Percentiles rank a stretch among this genome's conserved stretches.
phyloP scores from a whole-genome alignment of 2,329 filamentous ascomycete genomes.

The Colletotrichum sp. region DNA sequence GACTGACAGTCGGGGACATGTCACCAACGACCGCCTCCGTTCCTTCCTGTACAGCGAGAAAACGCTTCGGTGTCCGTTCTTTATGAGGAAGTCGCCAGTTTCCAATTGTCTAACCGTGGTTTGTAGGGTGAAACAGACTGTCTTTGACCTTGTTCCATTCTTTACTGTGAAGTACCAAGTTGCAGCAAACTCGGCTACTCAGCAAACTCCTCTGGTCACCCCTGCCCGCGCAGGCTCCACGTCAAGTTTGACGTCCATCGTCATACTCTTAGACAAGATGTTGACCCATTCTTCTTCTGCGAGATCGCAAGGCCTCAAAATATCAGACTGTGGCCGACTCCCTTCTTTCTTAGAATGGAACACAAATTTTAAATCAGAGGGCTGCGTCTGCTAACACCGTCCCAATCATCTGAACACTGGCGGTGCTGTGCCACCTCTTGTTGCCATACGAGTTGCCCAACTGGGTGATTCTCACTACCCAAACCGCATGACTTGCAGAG shows the following conservation, averaged over 20 bases:
- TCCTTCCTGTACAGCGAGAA: neutral
- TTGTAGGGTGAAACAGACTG: neutral
- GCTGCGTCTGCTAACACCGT: neutral
- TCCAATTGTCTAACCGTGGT: neutral
- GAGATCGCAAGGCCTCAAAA: neutral
- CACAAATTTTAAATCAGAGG: accelerated
- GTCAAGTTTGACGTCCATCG: accelerated
- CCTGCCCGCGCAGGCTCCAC: neutral
- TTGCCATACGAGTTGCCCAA: neutral
- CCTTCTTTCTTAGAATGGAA: neutral
- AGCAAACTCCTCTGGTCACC: accelerated
- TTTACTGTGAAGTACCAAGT: neutral
- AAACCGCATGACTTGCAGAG: neutral
- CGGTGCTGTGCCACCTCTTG: neutral
- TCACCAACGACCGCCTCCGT: neutral
- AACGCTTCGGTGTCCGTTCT: neutral
- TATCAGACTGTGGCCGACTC: neutral
- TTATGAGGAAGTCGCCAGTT: neutral
- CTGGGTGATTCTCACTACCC: neutral
- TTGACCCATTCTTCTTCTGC: accelerated
- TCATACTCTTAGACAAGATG: accelerated
- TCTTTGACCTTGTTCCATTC: neutral
- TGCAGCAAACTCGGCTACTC: neutral
- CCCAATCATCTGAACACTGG: neutral
- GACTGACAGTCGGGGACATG: neutral